A percentile compares a stretch with the other conserved stretches of the same genome.
Evolutionary conservation across 169 alveolate species (phyloP).

Genomic region (Babesia ovis): DNA sequence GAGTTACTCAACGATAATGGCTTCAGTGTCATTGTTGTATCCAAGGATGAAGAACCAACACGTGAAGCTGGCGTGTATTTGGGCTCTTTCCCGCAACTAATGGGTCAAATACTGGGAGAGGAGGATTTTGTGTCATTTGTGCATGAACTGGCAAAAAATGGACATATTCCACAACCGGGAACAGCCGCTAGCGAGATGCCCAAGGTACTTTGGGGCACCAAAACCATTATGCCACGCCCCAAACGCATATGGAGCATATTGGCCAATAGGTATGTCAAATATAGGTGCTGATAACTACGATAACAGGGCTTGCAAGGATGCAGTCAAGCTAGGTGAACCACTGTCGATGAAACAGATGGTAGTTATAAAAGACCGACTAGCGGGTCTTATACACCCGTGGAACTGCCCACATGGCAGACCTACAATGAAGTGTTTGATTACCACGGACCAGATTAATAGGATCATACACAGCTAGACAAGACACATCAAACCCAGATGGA

Average conservation of each 20-base stretch:
- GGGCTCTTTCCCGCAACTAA: slow-evolving; percentile 52
- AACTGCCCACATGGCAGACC: slow-evolving; percentile 99
- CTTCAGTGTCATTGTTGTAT: slow-evolving; percentile 34
- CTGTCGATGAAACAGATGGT: slow-evolving; percentile 86
- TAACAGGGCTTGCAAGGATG: slow-evolving; percentile 94
- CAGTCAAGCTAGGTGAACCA: slow-evolving; percentile 95
- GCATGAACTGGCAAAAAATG: slow-evolving; percentile 46
- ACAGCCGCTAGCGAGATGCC: background rate
- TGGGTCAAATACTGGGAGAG: slow-evolving; percentile 60
- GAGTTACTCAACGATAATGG: slow-evolving; percentile 56
- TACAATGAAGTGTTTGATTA: slow-evolving; percentile 85
- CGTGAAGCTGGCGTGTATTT: slow-evolving; percentile 52
- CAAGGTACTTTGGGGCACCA: slow-evolving; percentile 47
- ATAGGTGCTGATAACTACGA: slow-evolving; percentile 8
- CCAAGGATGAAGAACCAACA: background rate
- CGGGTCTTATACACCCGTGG: slow-evolving; percentile 95
- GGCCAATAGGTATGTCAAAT: slow-evolving; percentile 82
- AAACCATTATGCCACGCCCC: slow-evolving; percentile 79
- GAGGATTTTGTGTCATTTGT: slow-evolving; percentile 64
- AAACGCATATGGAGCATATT: slow-evolving; percentile 79
- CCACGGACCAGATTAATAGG: slow-evolving; percentile 41
- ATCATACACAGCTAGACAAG: background rate
- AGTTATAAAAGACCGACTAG: slow-evolving; percentile 81
- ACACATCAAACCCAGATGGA: too few species aligned
- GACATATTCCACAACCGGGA: background rate